phyloP scores from a whole-genome alignment of 345 rosid genomes.

The Eucalyptus polyanthemos region DNA sequence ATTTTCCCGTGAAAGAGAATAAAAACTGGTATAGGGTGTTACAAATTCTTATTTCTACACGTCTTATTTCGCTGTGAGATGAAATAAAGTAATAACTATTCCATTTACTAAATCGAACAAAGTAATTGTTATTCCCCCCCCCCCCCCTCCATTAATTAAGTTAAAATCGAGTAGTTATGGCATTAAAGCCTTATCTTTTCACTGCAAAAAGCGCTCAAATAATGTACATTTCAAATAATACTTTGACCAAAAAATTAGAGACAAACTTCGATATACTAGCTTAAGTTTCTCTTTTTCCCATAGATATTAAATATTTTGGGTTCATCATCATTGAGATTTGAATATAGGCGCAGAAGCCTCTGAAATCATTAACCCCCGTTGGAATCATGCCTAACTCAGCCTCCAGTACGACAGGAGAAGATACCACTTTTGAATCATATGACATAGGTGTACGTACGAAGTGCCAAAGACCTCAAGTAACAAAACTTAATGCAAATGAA shows the following conservation, averaged over 20 bases:
- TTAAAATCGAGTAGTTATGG: not conserved
- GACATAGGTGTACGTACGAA: not conserved
- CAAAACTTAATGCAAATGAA: rapidly evolving
- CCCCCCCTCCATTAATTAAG: not conserved
- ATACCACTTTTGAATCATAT: not conserved
- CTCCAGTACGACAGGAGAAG: not conserved
- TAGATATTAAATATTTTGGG: not conserved
- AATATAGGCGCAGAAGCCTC: not conserved
- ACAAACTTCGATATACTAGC: not conserved
- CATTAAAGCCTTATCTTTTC: not conserved
- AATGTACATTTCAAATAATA: not conserved
- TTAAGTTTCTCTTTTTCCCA: not conserved
- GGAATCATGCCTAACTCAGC: not conserved
- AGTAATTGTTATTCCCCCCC: not conserved
- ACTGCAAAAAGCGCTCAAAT: not conserved
- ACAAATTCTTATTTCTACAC: not conserved
- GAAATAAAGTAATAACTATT: not conserved
- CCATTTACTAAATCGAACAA: not conserved
- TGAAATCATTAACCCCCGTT: not conserved
- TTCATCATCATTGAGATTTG: not conserved
- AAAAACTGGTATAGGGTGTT: not conserved
- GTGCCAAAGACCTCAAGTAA: too few species aligned
- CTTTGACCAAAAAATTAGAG: too few species aligned
- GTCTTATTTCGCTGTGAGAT: not conserved
- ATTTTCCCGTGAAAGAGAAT: not conserved